Evolutionary conservation across 306 rosid species (phyloP).

Genomic region (Dryas drummondii): DNA sequence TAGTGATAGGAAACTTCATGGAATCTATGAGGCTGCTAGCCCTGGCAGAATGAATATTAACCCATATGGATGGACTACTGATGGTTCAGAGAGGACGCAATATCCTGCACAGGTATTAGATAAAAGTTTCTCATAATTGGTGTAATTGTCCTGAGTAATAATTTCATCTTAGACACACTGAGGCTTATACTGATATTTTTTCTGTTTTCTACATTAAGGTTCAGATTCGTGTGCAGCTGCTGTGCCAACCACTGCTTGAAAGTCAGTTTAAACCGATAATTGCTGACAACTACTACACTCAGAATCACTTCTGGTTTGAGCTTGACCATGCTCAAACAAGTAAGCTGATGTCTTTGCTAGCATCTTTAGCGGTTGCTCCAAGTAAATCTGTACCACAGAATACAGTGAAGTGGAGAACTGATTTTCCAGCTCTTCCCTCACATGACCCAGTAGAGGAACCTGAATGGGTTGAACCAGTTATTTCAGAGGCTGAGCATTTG

Average conservation of each 20-base stretch:
- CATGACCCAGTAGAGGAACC: conserved; percentile 27
- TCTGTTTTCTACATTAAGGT: conserved; percentile 42
- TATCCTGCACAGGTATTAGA: conserved; percentile 82
- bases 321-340: conserved; percentile 69
- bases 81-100: conserved; percentile 58
- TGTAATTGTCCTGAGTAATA: background rate
- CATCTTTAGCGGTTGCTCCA: conserved; percentile 43
- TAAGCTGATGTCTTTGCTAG: conserved; percentile 46
- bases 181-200: conserved; percentile 10
- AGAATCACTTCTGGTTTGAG: conserved; percentile 72
- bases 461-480: conserved; percentile 25
- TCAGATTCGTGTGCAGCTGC: conserved; percentile 49
- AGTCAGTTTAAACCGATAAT: conserved; percentile 57
- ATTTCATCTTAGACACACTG: conserved; percentile 6
- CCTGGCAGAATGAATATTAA: conserved; percentile 68
- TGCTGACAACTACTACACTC: conserved; percentile 51
- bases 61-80: conserved; percentile 77
- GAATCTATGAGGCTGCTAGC: conserved; percentile 77
- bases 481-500: conserved; percentile 18
- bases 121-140: conserved; percentile 11
- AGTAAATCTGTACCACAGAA: conserved; percentile 27
- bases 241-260: conserved; percentile 63
- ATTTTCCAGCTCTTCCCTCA: conserved; percentile 30
- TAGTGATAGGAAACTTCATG: conserved; percentile 71
- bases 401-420: conserved; percentile 30